These are phyloP conservation scores for Colletotrichum lentis DNA, from an alignment of 2,329 filamentous ascomycete genomes.

Conservation along the genomic window DNA sequence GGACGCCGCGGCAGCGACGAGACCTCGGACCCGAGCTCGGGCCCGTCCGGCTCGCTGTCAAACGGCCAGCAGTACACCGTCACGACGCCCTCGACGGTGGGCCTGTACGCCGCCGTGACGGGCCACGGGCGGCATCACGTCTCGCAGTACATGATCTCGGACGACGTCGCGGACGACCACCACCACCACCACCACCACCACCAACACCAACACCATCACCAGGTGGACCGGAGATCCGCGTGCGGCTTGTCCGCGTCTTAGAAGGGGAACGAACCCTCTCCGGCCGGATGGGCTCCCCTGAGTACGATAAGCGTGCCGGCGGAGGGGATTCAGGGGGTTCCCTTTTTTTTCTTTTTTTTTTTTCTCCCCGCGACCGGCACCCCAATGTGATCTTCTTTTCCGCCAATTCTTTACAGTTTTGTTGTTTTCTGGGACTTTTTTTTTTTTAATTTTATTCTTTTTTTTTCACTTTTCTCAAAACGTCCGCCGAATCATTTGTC, in stretches of 20 bases:
- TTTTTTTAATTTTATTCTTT: no score
- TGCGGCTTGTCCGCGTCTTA: slow-evolving; percentile 9
- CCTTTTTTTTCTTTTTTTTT: no score
- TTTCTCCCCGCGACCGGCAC: neutral
- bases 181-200: slow-evolving; percentile 7
- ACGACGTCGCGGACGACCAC: slow-evolving; percentile 10
- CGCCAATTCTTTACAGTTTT: neutral
- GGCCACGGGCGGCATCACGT: slow-evolving; percentile 14
- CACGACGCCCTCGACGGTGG: slow-evolving; percentile 17
- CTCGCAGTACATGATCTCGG: slow-evolving; percentile 24
- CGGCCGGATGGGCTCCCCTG: neutral
- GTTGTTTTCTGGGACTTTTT: neutral
- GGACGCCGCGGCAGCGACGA: slow-evolving; percentile 30
- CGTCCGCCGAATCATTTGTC: no score
- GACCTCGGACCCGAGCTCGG: slow-evolving; percentile 13
- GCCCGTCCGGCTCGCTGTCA: slow-evolving; percentile 15
- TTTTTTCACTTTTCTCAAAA: neutral
- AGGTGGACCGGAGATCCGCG: slow-evolving; percentile 6
- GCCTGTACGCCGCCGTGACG: slow-evolving; percentile 24
- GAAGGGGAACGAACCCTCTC: neutral
- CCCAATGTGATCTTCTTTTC: neutral
- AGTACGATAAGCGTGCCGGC: neutral
- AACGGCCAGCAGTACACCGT: slow-evolving; percentile 36
- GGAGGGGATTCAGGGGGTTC: neutral
- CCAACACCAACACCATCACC: slow-evolving; percentile 20